Evolutionary conservation across 192 early-diverging fungal genomes (phyloP), one percentile per base, ranked within the genome.

Genomic region (Backusella psychrophila): DNA sequence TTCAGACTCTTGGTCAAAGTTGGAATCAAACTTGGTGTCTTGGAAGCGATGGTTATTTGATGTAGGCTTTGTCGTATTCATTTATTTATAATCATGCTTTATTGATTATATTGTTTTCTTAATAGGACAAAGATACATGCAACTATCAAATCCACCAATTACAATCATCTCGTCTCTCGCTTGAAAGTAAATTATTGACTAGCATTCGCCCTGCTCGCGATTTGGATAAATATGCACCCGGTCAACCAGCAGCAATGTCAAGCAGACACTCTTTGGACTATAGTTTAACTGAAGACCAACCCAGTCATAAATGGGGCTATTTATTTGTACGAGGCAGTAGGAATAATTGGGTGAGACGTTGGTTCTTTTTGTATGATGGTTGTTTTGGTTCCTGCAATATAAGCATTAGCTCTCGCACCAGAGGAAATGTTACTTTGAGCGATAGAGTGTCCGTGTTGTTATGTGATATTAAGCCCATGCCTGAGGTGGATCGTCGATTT

Each of bases 401-500:
- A 6, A 82, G 81, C 1, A 71, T 84, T 1, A 77, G 44, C 26
- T 35, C 23, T 44, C 79, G 44, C 35, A 35, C 33, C 29, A 73
- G 66, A 42, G 74, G 80, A 71, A 41, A 70, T 26, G 72, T 81
- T 39, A 73, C 71, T 1, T 36, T 81, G 56, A 87, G 89, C n/a
- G 88, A 89, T 26, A 72, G 89, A 19, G 81, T 93, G n/a, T 87
- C 83, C n/a, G 79, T 94, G 4, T 74, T 91, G 12, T 66, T 92
- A 29, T 94, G 92, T 69, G 88, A 85, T 74, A 76, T 92, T 3
- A 81, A 88, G 15, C 81, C 85, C 26, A 86, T 84, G 12, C 59
- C 59, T 5, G 84, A 86, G 15, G 81, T 88, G 69, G 92, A 94
- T 52, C 84, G 92, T 8, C 79, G 92, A 35, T 93, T 91, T 77